Conservation (phyloP, 2,329 filamentous ascomycete genomes). For the Basipetospora chlamydospora region DNA sequence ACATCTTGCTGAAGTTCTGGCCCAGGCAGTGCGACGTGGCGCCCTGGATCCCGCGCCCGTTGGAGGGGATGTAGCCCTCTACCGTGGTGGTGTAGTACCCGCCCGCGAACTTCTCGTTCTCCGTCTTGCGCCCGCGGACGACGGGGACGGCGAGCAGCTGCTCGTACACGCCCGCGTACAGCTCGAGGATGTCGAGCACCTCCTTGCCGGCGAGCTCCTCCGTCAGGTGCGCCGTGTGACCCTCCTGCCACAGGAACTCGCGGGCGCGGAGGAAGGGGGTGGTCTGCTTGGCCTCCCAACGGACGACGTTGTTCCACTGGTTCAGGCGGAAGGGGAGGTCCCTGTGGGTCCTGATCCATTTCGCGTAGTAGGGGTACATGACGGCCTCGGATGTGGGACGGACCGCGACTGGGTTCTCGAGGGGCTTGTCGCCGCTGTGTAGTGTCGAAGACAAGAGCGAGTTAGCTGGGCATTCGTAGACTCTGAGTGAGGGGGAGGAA, state of each 20-base stretch:
- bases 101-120: slow-evolving; percentile 96
- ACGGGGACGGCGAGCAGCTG: slow-evolving; percentile 89
- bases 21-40: slow-evolving; percentile 89
- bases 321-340: slow-evolving; percentile 89
- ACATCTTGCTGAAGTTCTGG: slow-evolving; percentile 99
- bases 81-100: slow-evolving; percentile 94
- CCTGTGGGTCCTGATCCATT: slow-evolving; percentile 93
- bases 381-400: slow-evolving; percentile 60
- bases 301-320: slow-evolving; percentile 88
- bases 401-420: slow-evolving; percentile 64
- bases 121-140: slow-evolving; percentile 85
- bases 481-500: too few species aligned
- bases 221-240: slow-evolving; percentile 78
- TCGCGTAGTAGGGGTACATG: slow-evolving; percentile 92
- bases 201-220: slow-evolving; percentile 70
- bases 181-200: slow-evolving; percentile 83
- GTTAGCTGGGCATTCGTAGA: too few species aligned
- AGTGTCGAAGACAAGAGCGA: not conserved
- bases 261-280: slow-evolving; percentile 79
- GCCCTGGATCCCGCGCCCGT: slow-evolving; percentile 91
- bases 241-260: slow-evolving; percentile 98
- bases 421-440: slow-evolving; percentile 69
- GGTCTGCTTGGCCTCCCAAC: slow-evolving; percentile 94
- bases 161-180: slow-evolving; percentile 85
- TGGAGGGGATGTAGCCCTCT: slow-evolving; percentile 91